phyloP scores from a whole-genome alignment of 805 yeast genomes.

The Lipomyces sp. region DNA sequence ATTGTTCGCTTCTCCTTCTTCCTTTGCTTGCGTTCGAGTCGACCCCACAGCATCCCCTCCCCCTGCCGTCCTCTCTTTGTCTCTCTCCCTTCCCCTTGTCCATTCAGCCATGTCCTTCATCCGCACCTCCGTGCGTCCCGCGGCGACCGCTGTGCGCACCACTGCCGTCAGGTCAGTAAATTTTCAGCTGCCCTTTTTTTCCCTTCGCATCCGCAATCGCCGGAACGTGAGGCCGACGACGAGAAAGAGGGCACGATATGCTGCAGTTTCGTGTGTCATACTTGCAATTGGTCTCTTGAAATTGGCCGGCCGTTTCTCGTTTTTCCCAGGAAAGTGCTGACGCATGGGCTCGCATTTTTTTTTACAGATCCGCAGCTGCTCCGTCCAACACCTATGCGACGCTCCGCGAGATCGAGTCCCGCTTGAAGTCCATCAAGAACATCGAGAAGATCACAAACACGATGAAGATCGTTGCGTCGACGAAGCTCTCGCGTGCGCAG shows the following conservation, averaged over 20 bases:
- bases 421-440: conserved; percentile 97
- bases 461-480: conserved; percentile 98
- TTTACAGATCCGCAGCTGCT: conserved; percentile 8
- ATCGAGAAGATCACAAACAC: conserved; percentile 99
- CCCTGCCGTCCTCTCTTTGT: conserved; percentile 4
- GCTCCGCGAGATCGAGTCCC: conserved; percentile 95
- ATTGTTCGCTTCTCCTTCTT: too few species aligned
- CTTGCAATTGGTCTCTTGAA: not conserved
- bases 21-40: too few species aligned
- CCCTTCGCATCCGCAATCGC: too few species aligned
- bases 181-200: not conserved
- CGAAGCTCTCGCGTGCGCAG: conserved; percentile 93
- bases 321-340: not conserved
- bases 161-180: conserved; percentile 32
- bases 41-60: too few species aligned
- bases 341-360: not conserved
- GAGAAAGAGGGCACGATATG: too few species aligned
- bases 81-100: conserved; percentile 19
- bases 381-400: conserved; percentile 55
- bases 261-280: not conserved
- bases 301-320: not conserved
- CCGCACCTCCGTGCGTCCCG: conserved; percentile 32
- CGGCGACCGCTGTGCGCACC: conserved; percentile 32
- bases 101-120: conserved; percentile 33
- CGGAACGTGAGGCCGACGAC: too few species aligned